These are phyloP conservation scores for Apiospora arundinis DNA, from an alignment of 2,329 filamentous ascomycete species.

Conservation along the genomic window DNA sequence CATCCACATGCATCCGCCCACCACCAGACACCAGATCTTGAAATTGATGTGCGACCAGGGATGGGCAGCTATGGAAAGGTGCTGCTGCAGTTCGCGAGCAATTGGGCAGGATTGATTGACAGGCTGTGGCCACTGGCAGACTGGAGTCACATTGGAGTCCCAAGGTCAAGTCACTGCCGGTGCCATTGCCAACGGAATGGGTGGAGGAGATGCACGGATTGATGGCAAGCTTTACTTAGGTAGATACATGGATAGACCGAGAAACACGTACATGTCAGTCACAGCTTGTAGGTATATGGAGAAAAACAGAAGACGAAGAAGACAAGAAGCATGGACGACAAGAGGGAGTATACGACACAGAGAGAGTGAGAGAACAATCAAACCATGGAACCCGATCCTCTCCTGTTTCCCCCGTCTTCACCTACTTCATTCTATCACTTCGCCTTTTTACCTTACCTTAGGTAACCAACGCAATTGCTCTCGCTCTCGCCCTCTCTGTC, in stretches of 20 bases:
- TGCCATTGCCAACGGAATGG: background rate
- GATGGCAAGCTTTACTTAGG: background rate
- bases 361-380: background rate
- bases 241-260: background rate
- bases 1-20: slow-evolving; percentile 18
- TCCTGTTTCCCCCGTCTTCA: slow-evolving; percentile 5
- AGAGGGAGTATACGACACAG: slow-evolving; percentile 1
- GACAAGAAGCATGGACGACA: slow-evolving; percentile 15
- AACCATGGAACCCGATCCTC: slow-evolving; percentile 1
- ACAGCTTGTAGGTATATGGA: background rate
- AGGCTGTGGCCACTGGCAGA: background rate
- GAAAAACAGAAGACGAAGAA: slow-evolving; percentile 3
- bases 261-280: background rate
- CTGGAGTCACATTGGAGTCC: background rate
- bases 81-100: slow-evolving; percentile 12
- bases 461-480: background rate
- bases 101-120: slow-evolving; percentile 15
- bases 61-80: slow-evolving; percentile 16
- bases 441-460: background rate
- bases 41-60: slow-evolving; percentile 19
- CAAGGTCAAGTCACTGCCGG: background rate
- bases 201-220: slow-evolving; percentile 13
- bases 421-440: background rate
- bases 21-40: slow-evolving; percentile 19
- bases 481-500: background rate